Evolutionary conservation across 768 basidiomycete genomes (phyloP).

Genomic region (Mycena kentingensis): DNA sequence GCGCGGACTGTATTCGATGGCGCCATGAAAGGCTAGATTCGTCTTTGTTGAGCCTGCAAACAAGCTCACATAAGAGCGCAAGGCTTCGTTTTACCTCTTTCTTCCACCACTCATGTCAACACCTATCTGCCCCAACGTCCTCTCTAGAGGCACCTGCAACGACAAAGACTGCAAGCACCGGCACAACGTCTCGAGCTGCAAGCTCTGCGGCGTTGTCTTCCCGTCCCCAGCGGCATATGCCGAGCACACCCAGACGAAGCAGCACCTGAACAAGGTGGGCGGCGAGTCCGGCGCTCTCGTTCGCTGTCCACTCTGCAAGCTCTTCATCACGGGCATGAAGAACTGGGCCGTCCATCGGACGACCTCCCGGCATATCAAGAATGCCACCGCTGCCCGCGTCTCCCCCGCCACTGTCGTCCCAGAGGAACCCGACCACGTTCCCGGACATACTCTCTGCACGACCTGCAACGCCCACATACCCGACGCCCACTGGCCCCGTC

Average conservation of each 20-base stretch:
- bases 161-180: constrained; percentile 30
- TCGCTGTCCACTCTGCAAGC: constrained; percentile 36
- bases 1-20: no score
- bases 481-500: constrained; percentile 34
- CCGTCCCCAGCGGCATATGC: constrained; percentile 21
- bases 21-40: no score
- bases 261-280: constrained; percentile 31
- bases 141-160: constrained; percentile 39
- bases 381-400: constrained; percentile 22
- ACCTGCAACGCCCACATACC: constrained; percentile 32
- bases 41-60: no score
- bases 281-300: constrained; percentile 23
- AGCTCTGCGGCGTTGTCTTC: constrained; percentile 41
- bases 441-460: constrained; percentile 29
- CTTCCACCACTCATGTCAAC: constrained; percentile 10
- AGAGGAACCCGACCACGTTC: constrained; percentile 26
- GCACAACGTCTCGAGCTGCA: constrained; percentile 43
- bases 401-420: constrained; percentile 34
- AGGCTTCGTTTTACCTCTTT: no score
- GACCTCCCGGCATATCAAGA: constrained; percentile 21
- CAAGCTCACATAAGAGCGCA: no score
- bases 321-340: constrained; percentile 22
- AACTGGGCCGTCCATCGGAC: constrained; percentile 31
- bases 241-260: constrained; percentile 32
- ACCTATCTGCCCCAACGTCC: constrained; percentile 37